Evolutionary conservation across 2,329 filamentous ascomycete species (phyloP), one percentile per base, ranked within the genome.

Genomic region (Penicillium sp.): DNA sequence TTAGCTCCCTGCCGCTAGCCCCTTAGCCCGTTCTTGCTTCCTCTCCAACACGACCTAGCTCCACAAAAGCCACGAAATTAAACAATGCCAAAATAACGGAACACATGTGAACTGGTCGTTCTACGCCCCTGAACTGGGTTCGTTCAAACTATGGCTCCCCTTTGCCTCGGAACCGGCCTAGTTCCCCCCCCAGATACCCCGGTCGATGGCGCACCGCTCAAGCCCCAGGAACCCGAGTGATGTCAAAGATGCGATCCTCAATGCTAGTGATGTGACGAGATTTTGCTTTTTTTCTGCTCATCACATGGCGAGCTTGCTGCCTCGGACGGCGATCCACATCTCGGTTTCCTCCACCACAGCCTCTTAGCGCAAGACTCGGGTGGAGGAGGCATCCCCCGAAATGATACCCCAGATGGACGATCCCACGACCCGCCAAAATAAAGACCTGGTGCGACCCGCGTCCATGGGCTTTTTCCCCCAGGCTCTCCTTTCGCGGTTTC

Each of bases 371-470:
- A 41, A 51, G 51, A 52, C 39, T 39, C 53, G 47, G 46, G 59
- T 55, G 58, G 60, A 60, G 58, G 53, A 46, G 53, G 37, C 16
- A 16, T 57, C 43, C 56, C 61, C 59, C 51, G 59, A 63, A 59
- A 59, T 41, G 59, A 57, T 59, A 37, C 48, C 52, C 56, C 46
- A 22, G 46, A 54, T 37, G 50, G 61, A 53, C 58, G 61, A 63
- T 63, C 61, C 48, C 50, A 41, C 35, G 39, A 19, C 43, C 41
- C 41, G 41, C 59, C 59, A 56, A 63, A 61, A 63, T 63, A 63
- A 63, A 63, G 61, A 54, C 52, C 56, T 58, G 56, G 47, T 44
- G 37, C 48, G 41, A 52, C 59, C 61, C 55, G 24, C 26, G 47
- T 19, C 6, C 13, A 26, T 19, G 29, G 21, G 9, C 45, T 50